A percentile compares a stretch with the other conserved stretches of the same genome.
Conservation (phyloP, 345 rosid species). For the rapeseed (Brassica napus) region Da-Ae NC_063448.1:9795501-9796000, state of each 20-base stretch:
- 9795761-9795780: neutral
- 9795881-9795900: neutral
- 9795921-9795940: too few species aligned
- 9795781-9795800: neutral
- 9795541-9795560: conserved; percentile 11
- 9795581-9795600: conserved; percentile 96
- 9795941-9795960: too few species aligned
- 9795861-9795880: neutral
- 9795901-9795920: neutral
- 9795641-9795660: neutral
- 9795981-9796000: too few species aligned
- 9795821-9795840: neutral
- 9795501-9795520: conserved; percentile 9
- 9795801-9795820: neutral
- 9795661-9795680: neutral
- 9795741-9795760: neutral
- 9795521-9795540: neutral
- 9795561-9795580: conserved; percentile 46
- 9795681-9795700: neutral
- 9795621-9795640: conserved; percentile 64
- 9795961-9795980: too few species aligned
- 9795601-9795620: conserved; percentile 90
- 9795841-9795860: neutral
- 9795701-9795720: neutral
- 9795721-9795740: neutral